Base-by-base conservation (phyloP, 2,329 filamentous ascomycete species). In the Neonectria ditissima region DNA sequence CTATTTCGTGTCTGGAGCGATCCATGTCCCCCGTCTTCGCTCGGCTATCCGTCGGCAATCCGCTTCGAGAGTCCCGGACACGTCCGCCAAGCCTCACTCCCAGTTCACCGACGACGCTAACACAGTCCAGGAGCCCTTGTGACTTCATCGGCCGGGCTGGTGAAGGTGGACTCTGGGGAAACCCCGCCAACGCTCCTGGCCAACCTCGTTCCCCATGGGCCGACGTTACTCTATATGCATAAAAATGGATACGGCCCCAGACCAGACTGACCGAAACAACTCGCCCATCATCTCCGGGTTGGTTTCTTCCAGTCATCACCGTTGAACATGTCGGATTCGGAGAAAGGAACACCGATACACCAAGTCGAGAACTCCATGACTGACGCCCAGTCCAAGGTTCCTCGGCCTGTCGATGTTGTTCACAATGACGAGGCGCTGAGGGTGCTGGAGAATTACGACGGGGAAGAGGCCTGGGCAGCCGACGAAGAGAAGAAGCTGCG, bases 401-500 rank as follows among this genome's bases (percentile, higher is more conserved):
- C 52, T 34, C 30, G 55, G 18, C 41, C 39, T n/a, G 43, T 70
- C 4, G 69, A 71, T 39, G 70, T 65, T n/a, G 56, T 71, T 30
- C 69, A 71, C 24, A 39, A 63, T 10, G 69, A 71, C 58, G 69
- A 71, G 48, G 80, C 80, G 20, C 62, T 81, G 47, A 78, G 77
- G 55, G 77, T 84, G 9, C 67, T 84, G 14, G 75, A 73, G 20
- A 70, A 69, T 30, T 84, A 84, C 63, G 65, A 72, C 5, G 82
- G 82, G 4, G 79, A 82, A 8, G 67, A 75, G 54, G 69, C 65
- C 2, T 86, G 83, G 83, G 79, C 77, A 0, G 71, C 77, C 0
- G 66, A 73, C 11, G 82, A 83, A 62, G 81, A 83, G 67, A 80
- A 79, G 52, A 79, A 71, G 41, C 67, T 84, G 5, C 70, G 78